Evolutionary conservation across 345 rosid genomes (phyloP).

Genomic region (Populus tremula): DNA sequence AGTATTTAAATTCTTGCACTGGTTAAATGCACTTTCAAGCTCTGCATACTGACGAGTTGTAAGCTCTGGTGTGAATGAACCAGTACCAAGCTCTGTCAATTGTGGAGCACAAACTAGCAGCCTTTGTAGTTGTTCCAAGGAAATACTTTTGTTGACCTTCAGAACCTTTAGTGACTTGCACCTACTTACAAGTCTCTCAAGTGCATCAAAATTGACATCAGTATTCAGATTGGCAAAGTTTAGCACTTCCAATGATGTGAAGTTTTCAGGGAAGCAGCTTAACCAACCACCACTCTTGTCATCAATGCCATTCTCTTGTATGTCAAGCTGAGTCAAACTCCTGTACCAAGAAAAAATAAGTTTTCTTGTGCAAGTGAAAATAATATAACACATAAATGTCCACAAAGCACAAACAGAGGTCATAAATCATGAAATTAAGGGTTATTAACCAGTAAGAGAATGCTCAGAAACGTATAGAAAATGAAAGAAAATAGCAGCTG

Average conservation of each 20-base stretch:
- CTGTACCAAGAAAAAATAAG: conserved; percentile 34
- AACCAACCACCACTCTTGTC: conserved; percentile 60
- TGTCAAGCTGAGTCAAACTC: conserved; percentile 62
- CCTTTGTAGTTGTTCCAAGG: conserved; percentile 50
- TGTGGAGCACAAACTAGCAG: conserved; percentile 51
- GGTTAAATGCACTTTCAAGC: conserved; percentile 41
- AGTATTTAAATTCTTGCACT: conserved; percentile 46
- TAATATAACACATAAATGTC: not conserved
- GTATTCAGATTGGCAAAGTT: conserved; percentile 50
- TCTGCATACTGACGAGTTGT: conserved; percentile 31
- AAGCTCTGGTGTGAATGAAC: conserved; percentile 51
- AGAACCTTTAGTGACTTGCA: conserved; percentile 54
- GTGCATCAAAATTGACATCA: conserved; percentile 52
- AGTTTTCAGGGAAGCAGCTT: conserved; percentile 59
- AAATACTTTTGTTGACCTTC: conserved; percentile 46
- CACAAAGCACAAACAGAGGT: not conserved
- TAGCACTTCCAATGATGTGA: conserved; percentile 52
- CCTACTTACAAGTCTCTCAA: conserved; percentile 58
- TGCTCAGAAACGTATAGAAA: not conserved
- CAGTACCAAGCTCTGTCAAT: conserved; percentile 60
- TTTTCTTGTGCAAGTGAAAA: not conserved
- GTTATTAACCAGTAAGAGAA: not conserved
- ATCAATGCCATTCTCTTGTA: conserved; percentile 61
- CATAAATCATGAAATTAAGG: not conserved
- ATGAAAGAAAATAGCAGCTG: not conserved